Base-by-base conservation (phyloP, 1,139 yeast genomes). In the Kurtzmaniella quercitrusa region DNA sequence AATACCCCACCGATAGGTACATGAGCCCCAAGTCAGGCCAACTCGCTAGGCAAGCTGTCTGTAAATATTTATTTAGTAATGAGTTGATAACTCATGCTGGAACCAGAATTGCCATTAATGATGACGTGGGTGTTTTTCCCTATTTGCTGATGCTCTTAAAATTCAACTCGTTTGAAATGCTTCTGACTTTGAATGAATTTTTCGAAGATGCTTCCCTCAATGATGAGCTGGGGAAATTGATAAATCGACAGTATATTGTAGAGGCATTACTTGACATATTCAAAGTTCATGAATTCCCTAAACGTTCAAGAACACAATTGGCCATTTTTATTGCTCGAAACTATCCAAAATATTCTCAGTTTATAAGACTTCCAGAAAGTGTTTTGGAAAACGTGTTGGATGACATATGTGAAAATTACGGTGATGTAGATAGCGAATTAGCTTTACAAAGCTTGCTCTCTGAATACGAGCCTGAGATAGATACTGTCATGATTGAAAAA, bases 331-430 rank as follows among this genome's bases (percentile, higher is more conserved):
- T 90, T 25, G 86, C 89, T 0, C 59, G 91, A 43, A 88, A 86
- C 56, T 80, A 82, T 49, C 82, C 96, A 2, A 89, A 89, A 58
- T 90, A 85, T 57, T 70, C 80, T 2, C 96, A 90, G 59, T 89
- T 85, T 50, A 72, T 90, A 12, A 68, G 87, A 37, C 63, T 89
- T 2, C 78, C 91, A 0, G 91, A 84, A 42, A 70, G 80, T 3
- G 63, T 68, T 1, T 58, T 85, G 37, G 69, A 73, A 3, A 58
- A 62, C 7, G 66, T 85, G 4, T 64, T 86, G 19, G 65, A 70
- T 3, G 65, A 63, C 11, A 64, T 88, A 29, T 81, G 90, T 51
- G 54, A 65, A n/a, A 68, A 63, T 47, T 57, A 62, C 2, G 66
- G 66, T 14, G 59, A 56, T 2, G 64, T 63, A 1, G 94, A 87